Base-by-base conservation (phyloP, 495 filamentous ascomycete genomes). In the Penicillium roqueforti region DNA sequence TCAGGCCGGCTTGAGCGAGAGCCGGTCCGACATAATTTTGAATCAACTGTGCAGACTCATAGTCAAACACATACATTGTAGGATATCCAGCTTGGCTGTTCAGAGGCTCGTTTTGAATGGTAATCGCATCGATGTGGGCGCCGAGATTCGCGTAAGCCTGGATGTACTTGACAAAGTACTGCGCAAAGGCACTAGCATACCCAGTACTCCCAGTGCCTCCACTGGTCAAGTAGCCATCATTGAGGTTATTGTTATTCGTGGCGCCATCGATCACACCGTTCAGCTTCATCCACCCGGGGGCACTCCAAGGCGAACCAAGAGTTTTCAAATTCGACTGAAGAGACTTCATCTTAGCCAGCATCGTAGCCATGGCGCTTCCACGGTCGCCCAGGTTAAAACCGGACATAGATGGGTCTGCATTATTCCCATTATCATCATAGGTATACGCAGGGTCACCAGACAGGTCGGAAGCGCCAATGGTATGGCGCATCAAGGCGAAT, bases 221-320 rank as follows among this genome's bases (percentile, higher is more conserved):
- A 23, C 59, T 58, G 22, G 55, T 58, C 47, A 60, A 26, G 25
- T 69, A 68, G 22, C 71, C 67, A 45, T 72, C 64, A 57, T 83
- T 76, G 23, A 83, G 66, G 51, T 75, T 75, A 56, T 83, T 83
- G 56, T 80, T 70, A 22, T 60, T 63, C 0, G 74, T 74, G 26
- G 65, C 71, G 19, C 78, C 77, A 26, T 72, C 68, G 13, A 80
- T 70, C 46, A 73, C 76, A 20, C 70, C 66, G 48, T 81, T 78
- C 20, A 78, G 52, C 59, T 83, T 80, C 80, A 83, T 83, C 80
- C 80, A 83, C 0, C 74, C 80, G 0, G 80, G 80, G 0, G 77
- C 65, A 39, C 71, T 76, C 80, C 80, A 83, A 1, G 78, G 67
- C 10, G 77, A 74, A 2, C 80, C 80, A 25, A 82, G 58, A 29